phyloP scores from a whole-genome alignment of 345 rosid genomes.

The Turnera subulata region DNA sequence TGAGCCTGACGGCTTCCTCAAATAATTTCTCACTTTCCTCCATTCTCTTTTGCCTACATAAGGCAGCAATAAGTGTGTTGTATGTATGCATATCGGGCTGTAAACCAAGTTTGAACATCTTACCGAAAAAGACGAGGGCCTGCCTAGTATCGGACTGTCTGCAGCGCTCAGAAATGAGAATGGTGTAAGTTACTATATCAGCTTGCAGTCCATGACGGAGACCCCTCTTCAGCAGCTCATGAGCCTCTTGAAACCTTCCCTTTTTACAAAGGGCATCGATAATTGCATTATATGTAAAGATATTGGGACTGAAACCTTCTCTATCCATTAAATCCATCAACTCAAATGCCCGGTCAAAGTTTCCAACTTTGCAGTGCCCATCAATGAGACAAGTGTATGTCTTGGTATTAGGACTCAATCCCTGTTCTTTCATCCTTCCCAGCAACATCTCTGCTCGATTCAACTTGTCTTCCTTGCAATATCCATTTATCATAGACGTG shows the following conservation, averaged over 20 bases:
- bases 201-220: slow-evolving; percentile 48
- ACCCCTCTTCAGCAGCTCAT: slow-evolving; percentile 48
- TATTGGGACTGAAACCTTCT: slow-evolving; percentile 62
- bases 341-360: slow-evolving; percentile 60
- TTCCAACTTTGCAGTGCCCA: slow-evolving; percentile 74
- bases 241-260: slow-evolving; percentile 63
- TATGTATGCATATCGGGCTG: slow-evolving; percentile 61
- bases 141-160: slow-evolving; percentile 40
- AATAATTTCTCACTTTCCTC: slow-evolving; percentile 65
- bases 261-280: slow-evolving; percentile 58
- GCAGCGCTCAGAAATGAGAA: slow-evolving; percentile 73
- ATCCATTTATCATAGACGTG: slow-evolving; percentile 78
- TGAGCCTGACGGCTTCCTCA: slow-evolving; percentile 38
- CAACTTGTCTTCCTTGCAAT: slow-evolving; percentile 76
- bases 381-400: slow-evolving; percentile 67
- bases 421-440: slow-evolving; percentile 81
- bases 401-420: slow-evolving; percentile 57
- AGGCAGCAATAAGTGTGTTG: slow-evolving; percentile 60
- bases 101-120: slow-evolving; percentile 61
- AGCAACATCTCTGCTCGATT: slow-evolving; percentile 85
- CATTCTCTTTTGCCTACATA: slow-evolving; percentile 63
- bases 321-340: slow-evolving; percentile 65
- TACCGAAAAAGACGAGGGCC: slow-evolving; percentile 53
- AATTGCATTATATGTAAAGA: slow-evolving; percentile 56
- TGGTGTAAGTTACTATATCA: slow-evolving; percentile 76